Base-by-base conservation (phyloP, 345 rosid species). In the Noccaea caerulescens region DNA sequence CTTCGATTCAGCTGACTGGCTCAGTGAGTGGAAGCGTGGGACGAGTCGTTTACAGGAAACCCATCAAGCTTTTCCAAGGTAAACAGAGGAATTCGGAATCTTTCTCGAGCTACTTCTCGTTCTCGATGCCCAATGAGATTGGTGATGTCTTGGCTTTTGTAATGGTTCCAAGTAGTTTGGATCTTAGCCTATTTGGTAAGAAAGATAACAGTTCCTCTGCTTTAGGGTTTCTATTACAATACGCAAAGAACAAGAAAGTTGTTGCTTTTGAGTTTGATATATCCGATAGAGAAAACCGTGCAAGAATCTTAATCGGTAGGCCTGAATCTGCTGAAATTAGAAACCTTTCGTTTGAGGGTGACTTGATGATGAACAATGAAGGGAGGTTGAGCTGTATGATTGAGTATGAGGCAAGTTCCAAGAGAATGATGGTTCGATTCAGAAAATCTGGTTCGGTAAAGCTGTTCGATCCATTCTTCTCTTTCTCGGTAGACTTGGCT, bases 61-160 rank as follows among this genome's bases (percentile, higher is more conserved):
- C 98, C 80, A 80, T 93, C 81, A 84, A 80, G 81, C 78, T 90
- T 39, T 77, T 84, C 61, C 72, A 77, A 83, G 93, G 93, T 85
- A 82, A 78, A 63, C 73, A 84, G 27, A 79, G 49, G 79, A 77
- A 58, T 2, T 50, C 76, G 66, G 73, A 55, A 58, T 87, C 90
- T 64, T 90, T 93, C 69, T 86, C 96, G 10, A 88, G 83, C 60
- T 74, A 78, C 65, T 88, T 93, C 73, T 82, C 97, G 8, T 93
- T 93, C 59, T 85, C 87, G 0, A 66, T 93, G 80, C 77, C 90
- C 8, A 71, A 58, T 12, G 87, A 75, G 59, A 39, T 14, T 44
- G 52, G 32, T 62, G 85, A 71, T 71, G 91, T 87, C 45, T 75
- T 93, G 75, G 89, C 85, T 58, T 85, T 93, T 72, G 75, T 85